Evolutionary conservation across 176 grass and related monocot genomes (phyloP).

Genomic region (Aegilops sharonensis): DNA sequence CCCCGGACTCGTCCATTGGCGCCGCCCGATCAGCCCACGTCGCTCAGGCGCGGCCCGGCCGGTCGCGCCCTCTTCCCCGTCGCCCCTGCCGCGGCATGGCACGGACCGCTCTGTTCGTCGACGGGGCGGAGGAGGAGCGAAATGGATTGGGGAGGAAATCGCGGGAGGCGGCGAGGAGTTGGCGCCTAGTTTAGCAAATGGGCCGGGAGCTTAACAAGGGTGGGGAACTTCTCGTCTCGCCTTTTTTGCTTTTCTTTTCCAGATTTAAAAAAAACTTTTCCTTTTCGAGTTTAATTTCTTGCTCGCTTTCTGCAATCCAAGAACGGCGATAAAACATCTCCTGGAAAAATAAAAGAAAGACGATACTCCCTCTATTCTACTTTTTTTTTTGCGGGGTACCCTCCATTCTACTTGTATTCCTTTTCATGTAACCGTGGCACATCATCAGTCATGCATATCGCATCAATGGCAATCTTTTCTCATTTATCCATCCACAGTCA

Average conservation of each 20-base stretch:
- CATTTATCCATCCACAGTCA: too few relatives aligned
- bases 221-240: not conserved
- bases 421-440: too few relatives aligned
- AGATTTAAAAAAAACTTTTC: not conserved
- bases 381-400: too few relatives aligned
- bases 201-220: slow-evolving; percentile 22
- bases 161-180: slow-evolving; percentile 20
- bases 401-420: too few relatives aligned
- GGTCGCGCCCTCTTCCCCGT: slow-evolving; percentile 33
- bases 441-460: too few relatives aligned
- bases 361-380: not conserved
- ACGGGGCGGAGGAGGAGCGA: not conserved
- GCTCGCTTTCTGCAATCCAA: too few relatives aligned
- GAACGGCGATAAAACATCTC: not conserved
- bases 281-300: not conserved
- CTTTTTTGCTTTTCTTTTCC: not conserved
- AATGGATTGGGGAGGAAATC: slow-evolving; percentile 25
- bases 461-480: too few relatives aligned
- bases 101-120: slow-evolving; percentile 18
- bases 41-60: not conserved
- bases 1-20: not conserved
- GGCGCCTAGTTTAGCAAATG: slow-evolving; percentile 41
- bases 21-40: not conserved
- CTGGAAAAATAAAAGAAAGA: not conserved
- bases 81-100: slow-evolving; percentile 18